Evolutionary conservation across 768 basidiomycete species (phyloP).

Genomic region (Sporobolomyces roseus): DNA sequence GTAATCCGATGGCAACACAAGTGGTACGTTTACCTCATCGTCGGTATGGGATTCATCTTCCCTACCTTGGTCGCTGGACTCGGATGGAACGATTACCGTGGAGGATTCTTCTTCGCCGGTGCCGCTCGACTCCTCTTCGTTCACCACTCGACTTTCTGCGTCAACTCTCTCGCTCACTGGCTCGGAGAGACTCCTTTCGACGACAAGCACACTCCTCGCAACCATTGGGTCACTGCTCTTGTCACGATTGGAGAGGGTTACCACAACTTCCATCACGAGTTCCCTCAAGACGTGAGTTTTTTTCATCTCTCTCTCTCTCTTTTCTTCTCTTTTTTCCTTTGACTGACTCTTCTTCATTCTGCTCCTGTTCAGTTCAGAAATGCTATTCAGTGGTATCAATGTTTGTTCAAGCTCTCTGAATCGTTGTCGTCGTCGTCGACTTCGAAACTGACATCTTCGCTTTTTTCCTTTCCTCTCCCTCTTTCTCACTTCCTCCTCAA

Average conservation of each 20-base stretch:
- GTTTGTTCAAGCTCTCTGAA: no score
- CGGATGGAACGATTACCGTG: conserved; percentile 69
- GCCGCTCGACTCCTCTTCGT: conserved; percentile 71
- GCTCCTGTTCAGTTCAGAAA: no score
- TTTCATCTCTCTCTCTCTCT: no score
- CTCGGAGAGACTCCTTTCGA: conserved; percentile 77
- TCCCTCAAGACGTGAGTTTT: conserved; percentile 76
- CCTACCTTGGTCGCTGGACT: conserved; percentile 67
- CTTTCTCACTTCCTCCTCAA: background rate
- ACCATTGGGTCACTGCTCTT: conserved; percentile 70
- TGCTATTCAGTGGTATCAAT: no score
- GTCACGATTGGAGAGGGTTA: conserved; percentile 84
- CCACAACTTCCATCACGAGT: conserved; percentile 80
- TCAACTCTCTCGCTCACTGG: conserved; percentile 83
- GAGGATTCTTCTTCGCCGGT: conserved; percentile 69
- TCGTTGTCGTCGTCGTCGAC: no score
- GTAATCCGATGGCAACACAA: conserved; percentile 75
- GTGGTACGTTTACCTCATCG: conserved; percentile 62
- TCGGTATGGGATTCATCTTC: conserved; percentile 66
- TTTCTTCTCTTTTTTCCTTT: no score
- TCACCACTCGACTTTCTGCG: conserved; percentile 83
- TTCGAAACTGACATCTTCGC: no score
- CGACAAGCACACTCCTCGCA: conserved; percentile 57
- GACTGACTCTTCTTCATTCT: no score
- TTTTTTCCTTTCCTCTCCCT: no score